Evolutionary conservation across 1,284 basidiomycete species (phyloP).

Genomic region (Rhodotorula sp.): DNA sequence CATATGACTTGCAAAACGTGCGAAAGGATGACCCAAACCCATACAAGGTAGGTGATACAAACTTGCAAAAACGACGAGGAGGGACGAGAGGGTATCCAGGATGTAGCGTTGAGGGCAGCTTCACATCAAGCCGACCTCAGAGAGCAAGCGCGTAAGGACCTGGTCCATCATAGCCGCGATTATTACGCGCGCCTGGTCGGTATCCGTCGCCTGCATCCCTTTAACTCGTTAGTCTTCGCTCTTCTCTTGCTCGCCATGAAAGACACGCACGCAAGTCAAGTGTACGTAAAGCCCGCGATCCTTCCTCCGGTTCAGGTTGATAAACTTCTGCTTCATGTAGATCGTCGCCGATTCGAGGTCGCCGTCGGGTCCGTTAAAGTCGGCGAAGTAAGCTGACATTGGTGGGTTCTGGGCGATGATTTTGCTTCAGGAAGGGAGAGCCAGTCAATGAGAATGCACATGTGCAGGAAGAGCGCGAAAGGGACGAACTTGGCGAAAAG

Average conservation of each 20-base stretch:
- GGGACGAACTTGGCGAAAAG: constrained; percentile 62
- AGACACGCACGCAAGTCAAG: constrained; percentile 39
- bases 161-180: constrained; percentile 47
- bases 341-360: constrained; percentile 19
- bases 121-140: constrained; percentile 29
- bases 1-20: background rate
- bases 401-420: constrained; percentile 18
- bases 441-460: background rate
- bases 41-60: background rate
- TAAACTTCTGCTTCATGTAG: constrained; percentile 47
- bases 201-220: constrained; percentile 28
- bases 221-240: no score
- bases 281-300: constrained; percentile 41
- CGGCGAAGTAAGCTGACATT: constrained; percentile 32
- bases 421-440: constrained; percentile 56
- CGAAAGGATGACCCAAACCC: background rate
- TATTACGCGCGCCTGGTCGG: constrained; percentile 46
- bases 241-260: background rate
- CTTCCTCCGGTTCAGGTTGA: constrained; percentile 45
- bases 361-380: constrained; percentile 27
- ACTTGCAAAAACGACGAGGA: background rate
- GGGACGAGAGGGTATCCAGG: no score
- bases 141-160: constrained; percentile 18
- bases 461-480: no score
- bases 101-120: no score